Percentiles rank a stretch among this genome's conserved stretches.
Conservation (phyloP, 495 filamentous ascomycete species). For the Geopyxis carbonaria region DNA sequence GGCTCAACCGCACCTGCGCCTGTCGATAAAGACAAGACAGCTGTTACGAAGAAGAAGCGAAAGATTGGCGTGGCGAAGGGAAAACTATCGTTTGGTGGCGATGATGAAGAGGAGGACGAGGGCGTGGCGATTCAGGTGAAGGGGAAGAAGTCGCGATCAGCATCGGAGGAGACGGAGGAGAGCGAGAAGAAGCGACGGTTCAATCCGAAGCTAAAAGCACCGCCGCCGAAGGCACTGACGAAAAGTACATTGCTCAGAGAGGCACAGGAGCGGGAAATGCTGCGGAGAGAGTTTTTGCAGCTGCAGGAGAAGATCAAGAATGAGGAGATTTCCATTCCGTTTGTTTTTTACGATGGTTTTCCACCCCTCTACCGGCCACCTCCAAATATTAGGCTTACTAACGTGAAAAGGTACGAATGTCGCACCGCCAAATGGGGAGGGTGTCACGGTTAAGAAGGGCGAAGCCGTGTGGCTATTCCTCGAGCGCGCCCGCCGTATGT, state of each 20-base stretch:
- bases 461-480: slow-evolving; percentile 82
- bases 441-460: slow-evolving; percentile 76
- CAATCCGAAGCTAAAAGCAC: slow-evolving; percentile 34
- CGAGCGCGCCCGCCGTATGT: slow-evolving; percentile 38
- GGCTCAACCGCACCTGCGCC: slow-evolving; percentile 14
- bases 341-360: slow-evolving; percentile 89
- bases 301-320: slow-evolving; percentile 78
- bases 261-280: slow-evolving; percentile 58
- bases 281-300: slow-evolving; percentile 68
- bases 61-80: slow-evolving; percentile 38
- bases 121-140: background rate
- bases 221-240: slow-evolving; percentile 61
- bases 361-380: background rate
- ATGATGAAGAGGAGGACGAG: slow-evolving; percentile 33
- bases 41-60: slow-evolving; percentile 49
- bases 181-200: slow-evolving; percentile 27
- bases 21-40: slow-evolving; percentile 25
- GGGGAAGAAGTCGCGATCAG: background rate
- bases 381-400: background rate
- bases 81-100: slow-evolving; percentile 51
- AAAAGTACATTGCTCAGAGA: slow-evolving; percentile 72
- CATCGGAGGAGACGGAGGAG: slow-evolving; percentile 10
- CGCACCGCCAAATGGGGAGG: slow-evolving; percentile 49
- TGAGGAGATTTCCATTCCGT: slow-evolving; percentile 79
- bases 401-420: slow-evolving; percentile 45